Percentiles rank a stretch among this genome's conserved stretches.
Conservation (phyloP, 208 protist genomes). For the Leishmania martiniquensis region DNA sequence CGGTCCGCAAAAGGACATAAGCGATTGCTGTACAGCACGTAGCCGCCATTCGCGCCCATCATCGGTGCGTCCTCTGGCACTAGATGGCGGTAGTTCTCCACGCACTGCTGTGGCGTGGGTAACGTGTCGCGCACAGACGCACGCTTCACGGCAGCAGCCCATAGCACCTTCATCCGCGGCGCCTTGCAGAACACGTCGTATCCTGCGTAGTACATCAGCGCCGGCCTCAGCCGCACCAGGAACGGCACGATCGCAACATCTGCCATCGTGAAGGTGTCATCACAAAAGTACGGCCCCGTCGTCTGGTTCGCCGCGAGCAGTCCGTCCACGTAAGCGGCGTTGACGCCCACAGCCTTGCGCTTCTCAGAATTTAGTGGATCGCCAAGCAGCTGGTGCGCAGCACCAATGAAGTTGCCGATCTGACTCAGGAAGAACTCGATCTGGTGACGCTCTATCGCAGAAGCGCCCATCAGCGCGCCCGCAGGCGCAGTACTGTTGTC, state of each 20-base stretch:
- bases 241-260: slow-evolving; percentile 79
- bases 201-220: slow-evolving; percentile 64
- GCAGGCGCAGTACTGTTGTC: slow-evolving; percentile 41
- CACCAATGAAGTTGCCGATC: slow-evolving; percentile 51
- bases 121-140: slow-evolving; percentile 56
- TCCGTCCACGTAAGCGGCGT: slow-evolving; percentile 63
- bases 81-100: slow-evolving; percentile 36
- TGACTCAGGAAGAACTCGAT: slow-evolving; percentile 82
- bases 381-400: slow-evolving; percentile 46
- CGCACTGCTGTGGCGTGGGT: slow-evolving; percentile 42
- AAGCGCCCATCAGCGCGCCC: slow-evolving; percentile 44
- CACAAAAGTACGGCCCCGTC: slow-evolving; percentile 67
- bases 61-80: slow-evolving; percentile 45
- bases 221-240: slow-evolving; percentile 53
- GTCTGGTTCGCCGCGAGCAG: slow-evolving; percentile 60
- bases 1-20: slow-evolving; percentile 68
- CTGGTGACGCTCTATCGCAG: slow-evolving; percentile 52
- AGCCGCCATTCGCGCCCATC: slow-evolving; percentile 33
- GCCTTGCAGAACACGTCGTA: slow-evolving; percentile 74
- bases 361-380: slow-evolving; percentile 70
- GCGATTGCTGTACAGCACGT: slow-evolving; percentile 60
- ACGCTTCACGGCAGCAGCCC: slow-evolving; percentile 43
- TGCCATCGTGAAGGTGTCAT: slow-evolving; percentile 76
- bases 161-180: slow-evolving; percentile 65
- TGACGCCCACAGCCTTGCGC: slow-evolving; percentile 51